These are phyloP conservation scores for Mycena capillaripes DNA, from an alignment of 768 basidiomycete genomes.

Conservation along the genomic window DNA sequence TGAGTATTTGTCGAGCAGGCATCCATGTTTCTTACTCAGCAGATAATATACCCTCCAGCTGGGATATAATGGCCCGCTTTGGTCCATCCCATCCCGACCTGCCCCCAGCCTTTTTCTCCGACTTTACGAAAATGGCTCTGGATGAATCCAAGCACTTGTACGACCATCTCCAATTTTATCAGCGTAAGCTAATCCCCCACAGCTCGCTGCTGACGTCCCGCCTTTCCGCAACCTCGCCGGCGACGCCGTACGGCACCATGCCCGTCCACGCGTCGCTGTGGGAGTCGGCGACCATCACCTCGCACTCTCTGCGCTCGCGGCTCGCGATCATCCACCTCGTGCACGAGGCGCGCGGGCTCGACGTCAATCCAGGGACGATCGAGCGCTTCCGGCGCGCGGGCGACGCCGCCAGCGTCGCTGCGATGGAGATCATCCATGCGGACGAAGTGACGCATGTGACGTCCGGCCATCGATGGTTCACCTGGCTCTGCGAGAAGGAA, in stretches of 20 bases:
- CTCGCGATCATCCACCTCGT: slow-evolving; percentile 90
- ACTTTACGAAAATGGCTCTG: slow-evolving; percentile 87
- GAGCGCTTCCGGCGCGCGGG: slow-evolving; percentile 77
- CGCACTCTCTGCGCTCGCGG: slow-evolving; percentile 74
- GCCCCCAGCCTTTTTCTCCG: slow-evolving; percentile 82
- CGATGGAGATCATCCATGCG: slow-evolving; percentile 81
- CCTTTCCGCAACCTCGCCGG: slow-evolving; percentile 70
- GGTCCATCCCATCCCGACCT: slow-evolving; percentile 71
- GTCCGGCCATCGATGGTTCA: slow-evolving; percentile 87
- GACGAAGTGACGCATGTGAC: slow-evolving; percentile 90
- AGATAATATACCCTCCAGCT: slow-evolving; percentile 54
- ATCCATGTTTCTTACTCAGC: neutral
- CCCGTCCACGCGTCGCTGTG: slow-evolving; percentile 85
- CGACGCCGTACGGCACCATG: slow-evolving; percentile 79
- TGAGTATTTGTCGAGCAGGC: slow-evolving; percentile 48
- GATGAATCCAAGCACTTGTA: slow-evolving; percentile 91
- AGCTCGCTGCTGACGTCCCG: slow-evolving; percentile 73
- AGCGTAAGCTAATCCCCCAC: no score
- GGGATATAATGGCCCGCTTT: slow-evolving; percentile 89
- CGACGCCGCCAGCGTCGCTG: slow-evolving; percentile 74
- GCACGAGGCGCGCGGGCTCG: slow-evolving; percentile 87
- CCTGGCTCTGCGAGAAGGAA: slow-evolving; percentile 75
- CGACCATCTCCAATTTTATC: slow-evolving; percentile 15
- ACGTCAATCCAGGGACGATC: slow-evolving; percentile 87
- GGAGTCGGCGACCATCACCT: slow-evolving; percentile 82